A percentile compares a stretch with the other conserved stretches of the same genome.
Evolutionary conservation across 169 alveolate genomes (phyloP).

Genomic region (Theileria equi): DNA sequence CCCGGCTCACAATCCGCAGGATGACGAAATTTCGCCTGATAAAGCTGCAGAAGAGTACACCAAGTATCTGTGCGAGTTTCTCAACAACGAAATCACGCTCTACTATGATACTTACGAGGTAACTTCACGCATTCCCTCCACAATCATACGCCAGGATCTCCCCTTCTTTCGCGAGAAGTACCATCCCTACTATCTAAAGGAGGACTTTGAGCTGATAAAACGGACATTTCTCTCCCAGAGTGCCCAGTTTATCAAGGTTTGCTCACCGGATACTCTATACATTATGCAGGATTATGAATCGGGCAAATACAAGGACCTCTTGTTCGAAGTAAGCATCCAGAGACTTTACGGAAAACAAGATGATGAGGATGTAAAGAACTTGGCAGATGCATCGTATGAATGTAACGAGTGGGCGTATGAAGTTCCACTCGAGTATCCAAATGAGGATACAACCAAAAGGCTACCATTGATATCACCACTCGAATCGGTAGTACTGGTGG

Average conservation of each 20-base stretch:
- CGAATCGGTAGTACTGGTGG: slow-evolving; percentile 57
- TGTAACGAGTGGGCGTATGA: slow-evolving; percentile 61
- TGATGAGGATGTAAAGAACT: background rate
- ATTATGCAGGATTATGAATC: slow-evolving; percentile 34
- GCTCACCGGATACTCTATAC: background rate
- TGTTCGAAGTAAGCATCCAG: slow-evolving; percentile 57
- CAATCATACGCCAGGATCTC: no score
- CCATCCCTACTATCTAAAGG: slow-evolving; percentile 55
- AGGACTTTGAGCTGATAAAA: slow-evolving; percentile 26
- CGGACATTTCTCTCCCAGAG: slow-evolving; percentile 19
- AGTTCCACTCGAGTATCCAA: slow-evolving; percentile 57
- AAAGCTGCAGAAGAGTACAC: slow-evolving; percentile 58
- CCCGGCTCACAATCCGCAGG: slow-evolving; percentile 11
- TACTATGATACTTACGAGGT: slow-evolving; percentile 63
- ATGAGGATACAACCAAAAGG: slow-evolving; percentile 19
- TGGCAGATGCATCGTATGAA: slow-evolving; percentile 37
- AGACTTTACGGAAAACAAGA: slow-evolving; percentile 42
- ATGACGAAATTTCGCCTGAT: slow-evolving; percentile 64
- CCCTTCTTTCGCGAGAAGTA: slow-evolving; percentile 63
- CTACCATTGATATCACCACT: slow-evolving; percentile 55
- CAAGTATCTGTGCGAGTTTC: slow-evolving; percentile 38
- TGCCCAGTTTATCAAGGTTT: slow-evolving; percentile 33
- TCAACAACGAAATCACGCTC: slow-evolving; percentile 38
- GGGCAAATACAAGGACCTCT: slow-evolving; percentile 45
- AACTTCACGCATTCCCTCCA: no score